phyloP scores from a whole-genome alignment of 2,329 filamentous ascomycete genomes.

The Blumeria graminis region DNA sequence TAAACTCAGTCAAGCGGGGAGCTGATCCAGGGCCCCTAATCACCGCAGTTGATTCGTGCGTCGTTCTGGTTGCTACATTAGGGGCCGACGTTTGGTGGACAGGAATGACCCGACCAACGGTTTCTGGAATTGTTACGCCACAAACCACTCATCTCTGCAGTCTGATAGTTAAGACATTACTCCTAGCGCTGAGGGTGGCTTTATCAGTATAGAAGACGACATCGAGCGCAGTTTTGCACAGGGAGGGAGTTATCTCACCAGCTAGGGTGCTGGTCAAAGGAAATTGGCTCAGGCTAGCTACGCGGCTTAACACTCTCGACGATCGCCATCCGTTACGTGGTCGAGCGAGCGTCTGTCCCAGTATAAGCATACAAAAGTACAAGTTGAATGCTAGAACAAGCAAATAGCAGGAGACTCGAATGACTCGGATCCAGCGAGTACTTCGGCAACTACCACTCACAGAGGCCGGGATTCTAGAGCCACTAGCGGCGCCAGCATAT shows the following conservation, averaged over 20 bases:
- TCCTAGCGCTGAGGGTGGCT: neutral
- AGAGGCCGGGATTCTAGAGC: neutral
- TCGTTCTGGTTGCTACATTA: neutral
- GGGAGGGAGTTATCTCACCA: neutral
- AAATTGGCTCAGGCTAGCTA: neutral
- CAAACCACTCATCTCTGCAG: neutral
- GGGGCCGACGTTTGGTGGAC: neutral
- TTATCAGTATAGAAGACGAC: neutral
- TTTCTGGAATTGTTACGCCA: neutral
- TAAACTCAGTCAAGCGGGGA: neutral
- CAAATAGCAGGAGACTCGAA: neutral
- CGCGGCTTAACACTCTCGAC: neutral
- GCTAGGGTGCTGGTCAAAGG: neutral
- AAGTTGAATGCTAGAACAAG: neutral
- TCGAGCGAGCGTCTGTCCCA: neutral
- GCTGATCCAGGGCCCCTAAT: neutral
- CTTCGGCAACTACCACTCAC: neutral
- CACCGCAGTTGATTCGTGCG: neutral
- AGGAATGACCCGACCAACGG: neutral
- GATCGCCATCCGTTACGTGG: neutral
- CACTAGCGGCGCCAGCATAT: too few relatives aligned
- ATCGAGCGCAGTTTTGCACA: neutral
- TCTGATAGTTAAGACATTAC: neutral
- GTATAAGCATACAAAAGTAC: neutral
- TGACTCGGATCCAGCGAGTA: neutral